A percentile compares a stretch with the other conserved stretches of the same genome.
Conservation (phyloP, 306 rosid species). For the Arachis stenosperma region DNA sequence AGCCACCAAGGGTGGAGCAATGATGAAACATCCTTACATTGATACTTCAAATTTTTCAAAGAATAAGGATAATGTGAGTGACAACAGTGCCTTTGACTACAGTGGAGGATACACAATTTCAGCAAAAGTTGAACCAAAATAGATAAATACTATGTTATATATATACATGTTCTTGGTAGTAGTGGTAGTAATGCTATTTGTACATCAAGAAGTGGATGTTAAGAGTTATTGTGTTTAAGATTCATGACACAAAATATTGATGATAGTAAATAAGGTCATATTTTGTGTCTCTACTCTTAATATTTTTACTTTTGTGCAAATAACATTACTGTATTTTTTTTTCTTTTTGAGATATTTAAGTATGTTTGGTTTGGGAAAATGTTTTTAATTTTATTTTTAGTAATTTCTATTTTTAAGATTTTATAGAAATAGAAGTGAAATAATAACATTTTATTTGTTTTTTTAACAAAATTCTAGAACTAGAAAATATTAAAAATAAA, state of each 20-base stretch:
- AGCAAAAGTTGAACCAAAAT: conserved; percentile 80
- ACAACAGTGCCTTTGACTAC: conserved; percentile 64
- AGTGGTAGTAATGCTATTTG: neutral
- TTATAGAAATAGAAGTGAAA: too few relatives aligned
- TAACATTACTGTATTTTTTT: neutral
- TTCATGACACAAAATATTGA: neutral
- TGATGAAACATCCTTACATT: conserved; percentile 67
- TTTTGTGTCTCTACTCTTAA: neutral
- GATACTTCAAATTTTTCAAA: conserved; percentile 53
- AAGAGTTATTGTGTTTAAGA: neutral
- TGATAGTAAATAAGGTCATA: too few relatives aligned
- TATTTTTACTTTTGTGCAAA: neutral
- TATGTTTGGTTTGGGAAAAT: neutral
- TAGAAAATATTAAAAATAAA: too few relatives aligned
- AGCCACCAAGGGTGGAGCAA: conserved; percentile 48
- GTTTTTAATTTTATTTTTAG: neutral
- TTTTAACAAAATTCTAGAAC: too few relatives aligned
- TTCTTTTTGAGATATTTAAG: conserved; percentile 5
- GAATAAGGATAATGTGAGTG: conserved; percentile 53
- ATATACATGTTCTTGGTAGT: neutral
- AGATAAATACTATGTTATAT: neutral
- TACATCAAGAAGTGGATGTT: neutral
- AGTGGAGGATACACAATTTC: conserved; percentile 76
- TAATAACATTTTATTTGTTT: too few relatives aligned
- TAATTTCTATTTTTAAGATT: neutral